Evolutionary conservation across 169 alveolate genomes (phyloP).

Genomic region (Eimeria sp.): DNA sequence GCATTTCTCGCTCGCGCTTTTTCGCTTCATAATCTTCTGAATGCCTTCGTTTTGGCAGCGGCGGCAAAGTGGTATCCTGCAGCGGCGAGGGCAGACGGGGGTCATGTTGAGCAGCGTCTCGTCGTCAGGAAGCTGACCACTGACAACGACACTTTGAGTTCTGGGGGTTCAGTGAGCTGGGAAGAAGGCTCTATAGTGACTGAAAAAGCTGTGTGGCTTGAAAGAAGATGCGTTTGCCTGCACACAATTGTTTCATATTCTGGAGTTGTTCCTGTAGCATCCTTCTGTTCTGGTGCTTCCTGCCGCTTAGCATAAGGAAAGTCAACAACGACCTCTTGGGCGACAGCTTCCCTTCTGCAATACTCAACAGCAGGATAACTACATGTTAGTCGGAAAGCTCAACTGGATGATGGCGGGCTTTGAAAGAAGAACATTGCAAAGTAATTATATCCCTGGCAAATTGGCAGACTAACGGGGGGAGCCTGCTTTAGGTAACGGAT

Average conservation of each 20-base stretch:
- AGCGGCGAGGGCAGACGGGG: neutral
- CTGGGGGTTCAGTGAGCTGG: neutral
- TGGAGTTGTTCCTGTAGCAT: neutral
- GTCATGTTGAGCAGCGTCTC: neutral
- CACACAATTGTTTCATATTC: constrained; percentile 52
- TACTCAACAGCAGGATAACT: neutral
- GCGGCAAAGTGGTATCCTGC: constrained; percentile 39
- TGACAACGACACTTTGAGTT: neutral
- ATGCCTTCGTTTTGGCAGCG: constrained; percentile 11
- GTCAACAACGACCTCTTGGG: constrained; percentile 59
- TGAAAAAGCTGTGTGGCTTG: neutral
- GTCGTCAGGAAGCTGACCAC: neutral
- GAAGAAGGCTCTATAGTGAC: neutral
- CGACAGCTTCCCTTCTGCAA: constrained; percentile 26
- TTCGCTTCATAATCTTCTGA: constrained; percentile 9
- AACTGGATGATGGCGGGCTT: neutral
- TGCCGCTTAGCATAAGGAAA: constrained; percentile 35
- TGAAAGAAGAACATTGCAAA: neutral
- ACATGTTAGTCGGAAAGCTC: neutral
- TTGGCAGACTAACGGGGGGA: neutral
- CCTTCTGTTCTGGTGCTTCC: constrained; percentile 6
- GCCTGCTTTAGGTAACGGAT: neutral
- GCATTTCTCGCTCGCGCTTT: constrained; percentile 8
- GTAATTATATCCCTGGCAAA: neutral
- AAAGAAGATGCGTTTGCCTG: neutral